phyloP scores from a whole-genome alignment of 2,329 filamentous ascomycete genomes.

The Camillea tinctor region DNA sequence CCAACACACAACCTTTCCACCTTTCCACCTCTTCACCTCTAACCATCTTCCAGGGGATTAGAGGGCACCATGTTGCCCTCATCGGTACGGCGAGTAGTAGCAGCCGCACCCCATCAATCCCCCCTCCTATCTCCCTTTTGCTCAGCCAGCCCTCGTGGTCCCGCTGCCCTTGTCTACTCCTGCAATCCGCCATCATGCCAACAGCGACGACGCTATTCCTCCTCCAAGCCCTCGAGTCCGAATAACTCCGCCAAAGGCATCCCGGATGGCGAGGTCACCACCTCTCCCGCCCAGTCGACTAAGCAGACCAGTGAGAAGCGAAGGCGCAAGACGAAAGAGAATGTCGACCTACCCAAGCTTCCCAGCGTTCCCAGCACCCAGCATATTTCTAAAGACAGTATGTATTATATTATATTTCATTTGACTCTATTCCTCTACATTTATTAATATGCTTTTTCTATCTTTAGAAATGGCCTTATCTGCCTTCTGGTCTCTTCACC shows the following conservation, averaged over 20 bases:
- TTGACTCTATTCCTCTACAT: not conserved
- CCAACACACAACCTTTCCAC: not conserved
- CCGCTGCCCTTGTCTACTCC: conserved; percentile 35
- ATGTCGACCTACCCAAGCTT: conserved; percentile 52
- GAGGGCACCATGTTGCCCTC: conserved; percentile 49
- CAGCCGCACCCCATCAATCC: conserved; percentile 43
- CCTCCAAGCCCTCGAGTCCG: conserved; percentile 62
- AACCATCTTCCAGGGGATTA: not conserved
- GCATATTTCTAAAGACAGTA: conserved; percentile 68
- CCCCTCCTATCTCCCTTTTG: conserved; percentile 43
- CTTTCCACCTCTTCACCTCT: not conserved
- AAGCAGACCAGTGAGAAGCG: conserved; percentile 53
- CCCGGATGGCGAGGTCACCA: conserved; percentile 49
- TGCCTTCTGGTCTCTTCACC: conserved; percentile 92
- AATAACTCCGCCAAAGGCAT: conserved; percentile 54
- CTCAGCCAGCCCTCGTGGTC: conserved; percentile 40
- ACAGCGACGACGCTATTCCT: conserved; percentile 55
- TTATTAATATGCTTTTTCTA: conserved; percentile 20
- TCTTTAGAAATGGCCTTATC: conserved; percentile 77
- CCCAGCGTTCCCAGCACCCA: conserved; percentile 75
- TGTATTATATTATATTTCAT: conserved; percentile 16
- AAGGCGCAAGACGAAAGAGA: conserved; percentile 58
- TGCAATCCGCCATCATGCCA: conserved; percentile 39
- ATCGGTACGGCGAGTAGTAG: conserved; percentile 55
- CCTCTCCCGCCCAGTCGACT: conserved; percentile 42